Evolutionary conservation across 1,284 basidiomycete species (phyloP), one percentile per base, ranked within the genome.

Genomic region (Ceratobasidium sp.): DNA sequence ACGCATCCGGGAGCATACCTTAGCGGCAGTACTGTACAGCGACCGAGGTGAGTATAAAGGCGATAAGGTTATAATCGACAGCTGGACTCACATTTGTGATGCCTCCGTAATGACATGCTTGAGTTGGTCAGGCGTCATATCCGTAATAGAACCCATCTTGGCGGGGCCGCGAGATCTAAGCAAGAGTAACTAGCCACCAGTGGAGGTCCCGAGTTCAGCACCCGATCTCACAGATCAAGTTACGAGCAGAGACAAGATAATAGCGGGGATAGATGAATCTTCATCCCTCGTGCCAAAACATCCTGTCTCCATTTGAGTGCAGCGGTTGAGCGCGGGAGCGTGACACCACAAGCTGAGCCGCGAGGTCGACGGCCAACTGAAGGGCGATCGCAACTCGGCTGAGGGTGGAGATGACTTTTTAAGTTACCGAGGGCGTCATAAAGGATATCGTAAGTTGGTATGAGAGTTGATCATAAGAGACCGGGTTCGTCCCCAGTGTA

Each of bases 361-460:
- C 37, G 66, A 69, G 66, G 66, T 69, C 51, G 29, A 58, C 43
- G 66, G 39, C 53, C 53, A 22, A 51, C 16, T 46, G 53, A 69
- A 39, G 53, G 53, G 66, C 66, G 66, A 69, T 69, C 51, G 39
- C 41, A 53, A 39, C 66, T 69, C 66, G 66, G 24, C n/a, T 69
- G 53, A 46, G 49, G n/a, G 24, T 56, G 64, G 53, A 27, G 49
- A 31, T 31, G 29, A 27, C 24, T n/a, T 29, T 5, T 29, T 54
- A 46, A 58, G 51, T 69, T 69, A 46, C 66, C 66, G 66, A 46
- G 46, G 14, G 27, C 53, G 19, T 31, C 53, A 56, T 31, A 27
- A 29, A 56, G 31, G 53, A 56, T 19, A 27, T 56, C 14, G 29
- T 14, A 16, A 34, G 22, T 22, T 6, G 16, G 13, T 14, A 56